These are phyloP conservation scores for Mycosphaerelloides madeirae DNA, from an alignment of 2,329 filamentous ascomycete species.

Conservation along the genomic window DNA sequence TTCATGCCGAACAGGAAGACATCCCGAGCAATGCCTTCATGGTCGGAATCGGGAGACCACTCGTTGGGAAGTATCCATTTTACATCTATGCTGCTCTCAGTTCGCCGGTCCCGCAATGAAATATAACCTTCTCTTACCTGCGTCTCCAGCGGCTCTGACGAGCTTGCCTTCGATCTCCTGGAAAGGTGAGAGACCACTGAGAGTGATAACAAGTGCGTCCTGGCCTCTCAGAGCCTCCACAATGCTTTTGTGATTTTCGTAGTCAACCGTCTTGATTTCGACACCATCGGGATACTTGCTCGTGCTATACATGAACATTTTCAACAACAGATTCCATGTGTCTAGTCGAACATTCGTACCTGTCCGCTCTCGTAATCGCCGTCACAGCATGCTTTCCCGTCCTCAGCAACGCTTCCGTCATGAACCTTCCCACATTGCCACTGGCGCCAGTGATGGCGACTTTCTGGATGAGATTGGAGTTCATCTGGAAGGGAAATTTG, in stretches of 20 bases:
- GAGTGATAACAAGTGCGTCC: constrained; percentile 38
- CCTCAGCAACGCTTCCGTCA: not conserved
- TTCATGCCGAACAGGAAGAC: constrained; percentile 10
- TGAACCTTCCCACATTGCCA: not conserved
- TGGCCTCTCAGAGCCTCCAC: constrained; percentile 33
- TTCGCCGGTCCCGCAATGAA: too few relatives aligned
- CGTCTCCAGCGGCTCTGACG: constrained; percentile 33
- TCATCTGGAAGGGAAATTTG: too few relatives aligned
- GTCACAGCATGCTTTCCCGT: not conserved
- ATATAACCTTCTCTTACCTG: constrained; percentile 19
- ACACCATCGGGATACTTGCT: constrained; percentile 60
- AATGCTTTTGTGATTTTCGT: too few relatives aligned
- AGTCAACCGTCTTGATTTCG: constrained; percentile 54
- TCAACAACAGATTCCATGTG: too few relatives aligned
- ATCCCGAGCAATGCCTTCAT: constrained; percentile 22
- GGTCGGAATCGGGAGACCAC: constrained; percentile 27
- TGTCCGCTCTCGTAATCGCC: too few relatives aligned
- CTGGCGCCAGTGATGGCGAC: not conserved
- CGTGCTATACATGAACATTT: constrained; percentile 28
- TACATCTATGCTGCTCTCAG: constrained; percentile 16
- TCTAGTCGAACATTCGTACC: too few relatives aligned
- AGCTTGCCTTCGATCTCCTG: constrained; percentile 28
- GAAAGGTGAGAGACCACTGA: constrained; percentile 27
- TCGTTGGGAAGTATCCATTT: constrained; percentile 38
- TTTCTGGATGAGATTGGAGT: too few relatives aligned